Base-by-base conservation (phyloP, 1,284 basidiomycete genomes). In the Heterobasidion annosum region DNA sequence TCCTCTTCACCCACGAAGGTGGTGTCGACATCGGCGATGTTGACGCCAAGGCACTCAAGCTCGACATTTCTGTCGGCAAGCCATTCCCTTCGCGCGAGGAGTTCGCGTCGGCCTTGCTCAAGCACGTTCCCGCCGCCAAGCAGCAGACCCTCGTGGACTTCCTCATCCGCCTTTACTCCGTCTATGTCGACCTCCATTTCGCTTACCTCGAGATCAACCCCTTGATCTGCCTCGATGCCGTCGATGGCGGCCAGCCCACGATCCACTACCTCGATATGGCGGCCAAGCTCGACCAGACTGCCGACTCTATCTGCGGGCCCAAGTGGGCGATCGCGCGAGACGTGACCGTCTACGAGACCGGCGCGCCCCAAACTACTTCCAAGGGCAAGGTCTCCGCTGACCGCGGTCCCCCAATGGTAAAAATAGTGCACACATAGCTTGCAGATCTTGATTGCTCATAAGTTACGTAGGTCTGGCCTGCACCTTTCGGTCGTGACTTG, bases 121-220 rank as follows among this genome's bases (percentile, higher is more conserved):
- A 76, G 52, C 81, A 92, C 66, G 93, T 93, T 53, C 85, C 89
- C 57, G 79, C 78, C 50, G 78, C 74, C 55, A 94, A 92, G 78
- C 85, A 92, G 73, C 89, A 93, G 61, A 82, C 90, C 47, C 85
- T 97, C 57, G 81, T 89, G 64, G 93, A 99, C 76, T 99, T 98
- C 76, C 79, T 99, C 65, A 82, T 91, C 70, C 85, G 96, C 59
- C 86, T 99, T 48, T 99, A 98, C 82, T 88, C 85, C 61, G 93
- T 98, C 65, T 98, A 98, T 73, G 95, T 96, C 64, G 93, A 98
- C 70, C 86, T 96, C 56, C 93, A 96, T 77, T 96, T 98, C 69
- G 93, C 96, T 45, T 99, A 99, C 78, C 92, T 99, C 68, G 96
- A 99, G 76, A 99, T 99, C 76, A 99, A 99, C 82, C 97, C 97